Percentiles rank a stretch among this genome's conserved stretches.
Conservation (phyloP, 1,284 basidiomycete genomes). For the Earliella scabrosa region DNA sequence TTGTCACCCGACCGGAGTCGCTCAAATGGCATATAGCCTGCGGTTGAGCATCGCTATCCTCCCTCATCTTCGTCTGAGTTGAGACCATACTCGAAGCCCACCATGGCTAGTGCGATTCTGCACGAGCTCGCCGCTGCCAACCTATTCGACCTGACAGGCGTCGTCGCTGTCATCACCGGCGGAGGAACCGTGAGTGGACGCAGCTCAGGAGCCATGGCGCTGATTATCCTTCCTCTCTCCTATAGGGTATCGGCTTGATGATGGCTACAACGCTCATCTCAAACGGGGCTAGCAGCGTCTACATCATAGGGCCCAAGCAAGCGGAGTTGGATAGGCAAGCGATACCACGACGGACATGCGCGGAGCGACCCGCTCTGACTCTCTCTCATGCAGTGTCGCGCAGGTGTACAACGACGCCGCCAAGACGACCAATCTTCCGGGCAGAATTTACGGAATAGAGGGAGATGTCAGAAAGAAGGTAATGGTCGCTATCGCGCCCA, state of each 20-base stretch:
- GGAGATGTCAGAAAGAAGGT: constrained; percentile 52
- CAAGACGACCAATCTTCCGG: constrained; percentile 33
- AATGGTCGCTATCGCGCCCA: no score
- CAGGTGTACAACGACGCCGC: constrained; percentile 45
- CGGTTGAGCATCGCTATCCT: no score
- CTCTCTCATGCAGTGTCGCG: constrained; percentile 33
- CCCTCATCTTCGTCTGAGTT: no score
- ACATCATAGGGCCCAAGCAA: constrained; percentile 50
- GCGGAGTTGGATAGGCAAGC: constrained; percentile 43
- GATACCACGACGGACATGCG: no score
- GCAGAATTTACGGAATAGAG: constrained; percentile 46
- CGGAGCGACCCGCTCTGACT: no score
- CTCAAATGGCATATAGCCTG: no score
- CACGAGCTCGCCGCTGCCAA: constrained; percentile 40
- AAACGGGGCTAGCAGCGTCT: constrained; percentile 48
- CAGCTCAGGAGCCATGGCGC: neutral
- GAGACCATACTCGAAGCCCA: no score
- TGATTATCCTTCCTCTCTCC: neutral
- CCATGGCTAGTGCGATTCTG: constrained; percentile 42
- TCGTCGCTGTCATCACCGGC: constrained; percentile 51
- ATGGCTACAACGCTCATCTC: constrained; percentile 46
- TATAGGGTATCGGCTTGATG: constrained; percentile 52
- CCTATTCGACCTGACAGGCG: constrained; percentile 46
- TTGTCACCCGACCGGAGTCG: no score
- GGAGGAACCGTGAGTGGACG: constrained; percentile 44